A percentile compares a stretch with the other conserved stretches of the same genome.
These are phyloP conservation scores for Lineolata rhizophorae DNA, from an alignment of 495 filamentous ascomycete species.

Conservation along the genomic window DNA sequence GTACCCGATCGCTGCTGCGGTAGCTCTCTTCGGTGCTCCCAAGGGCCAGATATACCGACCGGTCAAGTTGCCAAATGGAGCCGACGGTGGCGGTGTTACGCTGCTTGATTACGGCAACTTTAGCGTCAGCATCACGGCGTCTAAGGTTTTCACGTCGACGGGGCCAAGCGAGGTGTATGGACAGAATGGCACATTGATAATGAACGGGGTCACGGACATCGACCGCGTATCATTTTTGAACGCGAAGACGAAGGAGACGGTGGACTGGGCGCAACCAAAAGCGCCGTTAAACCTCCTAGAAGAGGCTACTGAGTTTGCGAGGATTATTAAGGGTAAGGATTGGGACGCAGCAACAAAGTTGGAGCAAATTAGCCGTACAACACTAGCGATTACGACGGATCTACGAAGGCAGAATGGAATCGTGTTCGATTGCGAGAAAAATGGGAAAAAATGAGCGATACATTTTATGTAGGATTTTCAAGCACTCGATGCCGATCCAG, in stretches of 20 bases:
- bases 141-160: slow-evolving; percentile 12
- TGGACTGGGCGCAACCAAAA: slow-evolving; percentile 13
- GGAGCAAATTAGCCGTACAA: slow-evolving; percentile 13
- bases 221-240: slow-evolving; percentile 12
- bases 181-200: slow-evolving; percentile 15
- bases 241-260: slow-evolving; percentile 11
- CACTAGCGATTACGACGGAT: slow-evolving; percentile 14
- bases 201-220: slow-evolving; percentile 18
- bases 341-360: slow-evolving; percentile 9
- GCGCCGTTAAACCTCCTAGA: slow-evolving; percentile 17
- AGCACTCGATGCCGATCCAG: no score
- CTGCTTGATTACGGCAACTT: slow-evolving; percentile 16
- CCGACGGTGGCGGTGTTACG: slow-evolving; percentile 15
- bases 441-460: no score
- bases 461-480: no score
- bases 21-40: slow-evolving; percentile 11
- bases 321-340: slow-evolving; percentile 17
- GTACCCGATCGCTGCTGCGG: slow-evolving; percentile 12
- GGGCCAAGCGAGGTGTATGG: slow-evolving; percentile 16
- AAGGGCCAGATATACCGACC: slow-evolving; percentile 13
- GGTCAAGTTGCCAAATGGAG: slow-evolving; percentile 13
- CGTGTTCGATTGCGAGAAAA: slow-evolving; percentile 16
- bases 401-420: slow-evolving; percentile 16
- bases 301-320: slow-evolving; percentile 18
- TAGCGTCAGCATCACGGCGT: slow-evolving; percentile 11